Evolutionary conservation across 306 rosid genomes (phyloP), one percentile per base, ranked within the genome.

Genomic region (Chamaecrista fasciculata): DNA sequence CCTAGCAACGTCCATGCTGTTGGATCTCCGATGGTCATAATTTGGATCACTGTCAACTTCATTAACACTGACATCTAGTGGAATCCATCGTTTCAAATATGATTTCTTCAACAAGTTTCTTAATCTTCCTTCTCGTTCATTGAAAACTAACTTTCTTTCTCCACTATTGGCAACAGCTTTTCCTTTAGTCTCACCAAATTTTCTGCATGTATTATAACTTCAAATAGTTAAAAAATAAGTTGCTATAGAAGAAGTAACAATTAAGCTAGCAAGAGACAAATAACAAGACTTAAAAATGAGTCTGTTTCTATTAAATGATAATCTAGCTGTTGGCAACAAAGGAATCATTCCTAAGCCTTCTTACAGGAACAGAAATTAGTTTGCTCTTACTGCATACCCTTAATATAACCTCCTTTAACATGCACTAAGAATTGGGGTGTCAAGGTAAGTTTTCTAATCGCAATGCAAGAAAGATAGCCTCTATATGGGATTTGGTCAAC

Each of bases 1-100:
- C 99, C 99, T 94, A 48, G 96, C 99, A 82, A 86, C 85, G 65
- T 91, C 97, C 86, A 91, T 74, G 85, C 83, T 89, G 79, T 58
- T 74, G 67, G 84, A 79, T 78, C 76, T 81, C 76, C 74, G 62
- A 67, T 66, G 62, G 61, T 83, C 94, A 44, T 37, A 67, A 66
- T 70, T 67, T 40, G 52, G 55, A 62, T 74, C 78, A 71, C 73
- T 65, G 64, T 72, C 86, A 65, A 75, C 79, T 72, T 87, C 97
- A 57, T 74, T 81, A 75, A 81, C 87, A 62, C 79, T 70, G 7
- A 48, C 58, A 77, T 83, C 92, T 60, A 16, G 33, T 15, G 86
- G 70, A 67, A 91, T 84, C 99, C 96, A 94, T 42, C 92, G 96
- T 36, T 73, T 89, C 89, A 91, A 73, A 81, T 94, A 85, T 11